phyloP scores from a whole-genome alignment of 2,329 filamentous ascomycete species.

The Samsoniella hepiali region DNA sequence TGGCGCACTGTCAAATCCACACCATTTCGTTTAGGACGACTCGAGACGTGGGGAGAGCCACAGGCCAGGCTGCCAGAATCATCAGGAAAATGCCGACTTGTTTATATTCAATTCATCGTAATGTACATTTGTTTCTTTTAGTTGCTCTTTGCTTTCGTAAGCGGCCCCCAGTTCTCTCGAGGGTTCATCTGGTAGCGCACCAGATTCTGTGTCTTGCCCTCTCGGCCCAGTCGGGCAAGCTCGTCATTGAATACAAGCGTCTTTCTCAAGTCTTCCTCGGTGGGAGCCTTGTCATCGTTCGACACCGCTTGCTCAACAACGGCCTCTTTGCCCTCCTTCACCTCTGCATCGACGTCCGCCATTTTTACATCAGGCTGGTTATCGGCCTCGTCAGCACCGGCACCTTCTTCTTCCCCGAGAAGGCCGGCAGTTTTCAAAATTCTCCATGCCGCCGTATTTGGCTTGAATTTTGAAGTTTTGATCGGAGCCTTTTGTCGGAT shows the following conservation, averaged over 20 bases:
- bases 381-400: conserved; percentile 21
- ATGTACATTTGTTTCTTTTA: conserved; percentile 45
- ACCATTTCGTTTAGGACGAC: no score
- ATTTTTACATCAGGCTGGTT: conserved; percentile 32
- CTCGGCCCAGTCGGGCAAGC: conserved; percentile 71
- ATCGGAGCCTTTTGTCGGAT: conserved; percentile 75
- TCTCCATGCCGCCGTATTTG: conserved; percentile 66
- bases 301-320: conserved; percentile 21
- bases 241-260: conserved; percentile 70
- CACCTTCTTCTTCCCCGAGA: conserved; percentile 33
- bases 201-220: conserved; percentile 63
- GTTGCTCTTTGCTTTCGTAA: conserved; percentile 57
- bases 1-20: not conserved
- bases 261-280: conserved; percentile 49
- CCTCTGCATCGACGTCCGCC: conserved; percentile 37
- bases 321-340: conserved; percentile 21
- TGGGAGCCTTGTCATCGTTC: conserved; percentile 23
- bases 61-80: not conserved
- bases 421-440: conserved; percentile 53
- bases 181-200: conserved; percentile 90
- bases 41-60: no score
- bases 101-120: conserved; percentile 18
- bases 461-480: conserved; percentile 67
- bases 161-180: conserved; percentile 88
- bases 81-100: not conserved